phyloP scores from a whole-genome alignment of 352 stramenopile genomes.

The Pythium brachiatum region DNA sequence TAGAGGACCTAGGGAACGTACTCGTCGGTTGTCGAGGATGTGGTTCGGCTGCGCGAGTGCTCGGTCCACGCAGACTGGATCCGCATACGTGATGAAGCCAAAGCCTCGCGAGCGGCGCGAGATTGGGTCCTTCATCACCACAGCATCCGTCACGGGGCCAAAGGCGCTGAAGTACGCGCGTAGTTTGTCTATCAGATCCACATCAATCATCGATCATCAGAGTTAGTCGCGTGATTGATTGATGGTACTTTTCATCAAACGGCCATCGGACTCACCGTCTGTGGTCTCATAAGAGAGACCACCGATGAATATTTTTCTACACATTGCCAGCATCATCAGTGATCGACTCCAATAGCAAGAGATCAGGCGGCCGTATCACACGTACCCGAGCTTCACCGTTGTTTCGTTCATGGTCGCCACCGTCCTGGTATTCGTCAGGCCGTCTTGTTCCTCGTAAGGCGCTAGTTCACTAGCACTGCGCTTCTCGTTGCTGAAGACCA shows the following conservation, averaged over 20 bases:
- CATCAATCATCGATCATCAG: background rate
- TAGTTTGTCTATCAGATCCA: slow-evolving; percentile 69
- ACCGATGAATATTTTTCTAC: slow-evolving; percentile 91
- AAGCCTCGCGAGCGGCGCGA: slow-evolving; percentile 89
- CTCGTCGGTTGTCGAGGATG: slow-evolving; percentile 86
- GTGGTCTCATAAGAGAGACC: slow-evolving; percentile 89
- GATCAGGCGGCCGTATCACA: background rate
- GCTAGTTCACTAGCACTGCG: background rate
- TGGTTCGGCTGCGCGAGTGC: slow-evolving; percentile 88
- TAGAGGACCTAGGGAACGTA: slow-evolving; percentile 32
- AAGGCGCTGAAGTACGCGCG: slow-evolving; percentile 89
- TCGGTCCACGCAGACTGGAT: slow-evolving; percentile 84
- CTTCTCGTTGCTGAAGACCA: background rate
- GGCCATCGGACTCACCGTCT: slow-evolving; percentile 50
- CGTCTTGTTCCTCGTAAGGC: background rate
- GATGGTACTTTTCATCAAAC: slow-evolving; percentile 17
- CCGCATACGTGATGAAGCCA: slow-evolving; percentile 93
- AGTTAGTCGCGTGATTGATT: background rate
- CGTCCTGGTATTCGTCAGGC: background rate
- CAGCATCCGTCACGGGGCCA: slow-evolving; percentile 86
- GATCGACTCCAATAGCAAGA: background rate
- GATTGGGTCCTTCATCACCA: slow-evolving; percentile 94
- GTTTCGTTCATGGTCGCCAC: slow-evolving; percentile 28
- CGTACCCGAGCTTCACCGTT: slow-evolving; percentile 37
- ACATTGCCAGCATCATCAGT: slow-evolving; percentile 14